phyloP scores from a whole-genome alignment of 2,329 filamentous ascomycete genomes.

The Fusarium piperis region DNA sequence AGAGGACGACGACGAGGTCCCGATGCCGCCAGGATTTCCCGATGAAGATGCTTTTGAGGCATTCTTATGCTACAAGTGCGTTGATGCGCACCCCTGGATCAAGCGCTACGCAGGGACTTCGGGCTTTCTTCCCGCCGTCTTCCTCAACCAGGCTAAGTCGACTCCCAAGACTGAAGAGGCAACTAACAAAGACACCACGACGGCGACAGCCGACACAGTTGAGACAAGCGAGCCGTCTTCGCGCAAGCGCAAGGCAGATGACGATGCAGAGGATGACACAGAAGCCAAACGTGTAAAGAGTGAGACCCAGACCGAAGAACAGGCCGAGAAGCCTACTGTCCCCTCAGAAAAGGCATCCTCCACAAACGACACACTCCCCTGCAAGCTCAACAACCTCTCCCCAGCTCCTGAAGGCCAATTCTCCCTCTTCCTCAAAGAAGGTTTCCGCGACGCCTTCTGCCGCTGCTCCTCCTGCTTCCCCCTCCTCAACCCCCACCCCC shows the following conservation, averaged over 20 bases:
- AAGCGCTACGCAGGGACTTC: slow-evolving; percentile 83
- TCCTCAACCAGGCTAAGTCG: slow-evolving; percentile 47
- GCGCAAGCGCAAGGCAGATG: slow-evolving; percentile 75
- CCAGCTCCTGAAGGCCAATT: slow-evolving; percentile 66
- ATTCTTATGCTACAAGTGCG: slow-evolving; percentile 94
- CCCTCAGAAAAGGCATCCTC: slow-evolving; percentile 29
- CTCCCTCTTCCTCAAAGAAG: slow-evolving; percentile 82
- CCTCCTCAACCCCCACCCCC: slow-evolving; percentile 73
- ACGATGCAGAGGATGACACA: slow-evolving; percentile 53
- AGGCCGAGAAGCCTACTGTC: neutral
- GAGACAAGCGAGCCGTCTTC: slow-evolving; percentile 33
- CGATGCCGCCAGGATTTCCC: slow-evolving; percentile 86
- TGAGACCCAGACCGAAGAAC: slow-evolving; percentile 41
- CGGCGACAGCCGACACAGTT: neutral
- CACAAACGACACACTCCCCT: slow-evolving; percentile 46
- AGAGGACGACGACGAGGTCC: slow-evolving; percentile 67
- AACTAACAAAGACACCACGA: neutral
- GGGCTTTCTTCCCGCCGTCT: slow-evolving; percentile 83
- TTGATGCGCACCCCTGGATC: slow-evolving; percentile 89
- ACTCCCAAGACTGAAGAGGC: neutral
- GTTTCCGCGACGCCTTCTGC: slow-evolving; percentile 86
- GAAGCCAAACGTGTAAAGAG: slow-evolving; percentile 64
- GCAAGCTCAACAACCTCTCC: slow-evolving; percentile 71
- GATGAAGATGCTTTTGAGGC: slow-evolving; percentile 88
- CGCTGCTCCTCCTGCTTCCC: slow-evolving; percentile 84